Evolutionary conservation across 768 basidiomycete species (phyloP).

Genomic region (Macrolepiota fuliginosa): DNA sequence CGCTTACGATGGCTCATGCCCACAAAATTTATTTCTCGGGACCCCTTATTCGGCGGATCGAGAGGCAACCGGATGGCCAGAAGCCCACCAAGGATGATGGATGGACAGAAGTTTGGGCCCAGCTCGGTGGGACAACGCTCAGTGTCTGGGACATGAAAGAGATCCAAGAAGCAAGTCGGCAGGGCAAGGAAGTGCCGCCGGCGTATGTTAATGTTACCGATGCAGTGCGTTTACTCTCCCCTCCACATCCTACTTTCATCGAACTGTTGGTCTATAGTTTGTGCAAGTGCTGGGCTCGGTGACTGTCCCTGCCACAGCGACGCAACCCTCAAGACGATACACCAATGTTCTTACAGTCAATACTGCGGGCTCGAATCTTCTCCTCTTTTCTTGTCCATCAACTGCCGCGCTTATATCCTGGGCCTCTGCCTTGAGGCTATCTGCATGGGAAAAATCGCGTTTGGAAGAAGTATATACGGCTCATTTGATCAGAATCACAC

Average conservation of each 20-base stretch:
- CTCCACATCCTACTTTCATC: constrained; percentile 11
- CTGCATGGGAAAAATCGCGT: constrained; percentile 92
- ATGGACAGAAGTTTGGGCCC: constrained; percentile 87
- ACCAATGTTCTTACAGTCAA: constrained; percentile 87
- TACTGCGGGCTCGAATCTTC: constrained; percentile 88
- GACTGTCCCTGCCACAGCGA: constrained; percentile 54
- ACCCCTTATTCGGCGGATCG: constrained; percentile 72
- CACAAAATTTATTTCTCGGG: constrained; percentile 89
- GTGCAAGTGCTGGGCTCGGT: constrained; percentile 77
- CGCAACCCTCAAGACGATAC: constrained; percentile 53
- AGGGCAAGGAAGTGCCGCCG: constrained; percentile 82
- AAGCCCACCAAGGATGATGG: constrained; percentile 69
- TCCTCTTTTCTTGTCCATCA: constrained; percentile 84
- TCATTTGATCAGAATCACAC: constrained; percentile 81
- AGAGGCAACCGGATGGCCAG: constrained; percentile 76
- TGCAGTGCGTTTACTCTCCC: constrained; percentile 54
- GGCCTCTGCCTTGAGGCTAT: constrained; percentile 87
- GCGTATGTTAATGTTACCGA: constrained; percentile 87
- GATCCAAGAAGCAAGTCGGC: constrained; percentile 78
- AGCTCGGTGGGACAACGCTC: constrained; percentile 84
- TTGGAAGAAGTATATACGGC: constrained; percentile 98
- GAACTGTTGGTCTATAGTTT: constrained; percentile 44
- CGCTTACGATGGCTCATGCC: constrained; percentile 70
- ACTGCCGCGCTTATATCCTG: constrained; percentile 75
- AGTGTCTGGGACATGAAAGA: constrained; percentile 92